Conservation (phyloP, 441 rosid species). For the Corymbia calophylla region DNA sequence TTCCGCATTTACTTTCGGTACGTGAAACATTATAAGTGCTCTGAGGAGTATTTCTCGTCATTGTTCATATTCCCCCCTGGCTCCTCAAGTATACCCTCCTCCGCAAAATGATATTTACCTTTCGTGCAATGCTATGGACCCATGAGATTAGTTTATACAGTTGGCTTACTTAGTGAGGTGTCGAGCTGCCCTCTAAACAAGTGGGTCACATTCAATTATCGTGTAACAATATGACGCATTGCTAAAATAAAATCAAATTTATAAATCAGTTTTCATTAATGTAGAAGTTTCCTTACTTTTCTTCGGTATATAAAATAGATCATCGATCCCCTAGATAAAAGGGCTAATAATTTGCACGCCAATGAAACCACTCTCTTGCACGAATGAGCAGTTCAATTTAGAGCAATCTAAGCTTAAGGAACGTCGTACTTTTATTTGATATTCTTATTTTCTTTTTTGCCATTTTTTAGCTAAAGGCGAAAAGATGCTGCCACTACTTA, state of each 20-base stretch:
- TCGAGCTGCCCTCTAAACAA: rapidly evolving
- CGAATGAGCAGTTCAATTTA: neutral
- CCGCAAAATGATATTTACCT: neutral
- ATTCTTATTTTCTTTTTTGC: neutral
- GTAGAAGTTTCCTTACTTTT: neutral
- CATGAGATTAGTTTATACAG: no score
- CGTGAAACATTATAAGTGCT: neutral
- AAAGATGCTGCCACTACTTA: neutral
- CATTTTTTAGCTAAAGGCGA: neutral
- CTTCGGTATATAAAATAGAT: neutral
- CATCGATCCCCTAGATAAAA: neutral
- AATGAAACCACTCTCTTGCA: neutral
- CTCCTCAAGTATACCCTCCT: neutral
- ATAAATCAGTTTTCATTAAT: neutral
- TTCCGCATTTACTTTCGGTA: neutral
- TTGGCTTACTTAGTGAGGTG: neutral
- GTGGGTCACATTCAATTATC: neutral
- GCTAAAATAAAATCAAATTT: neutral
- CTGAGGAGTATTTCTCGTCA: neutral
- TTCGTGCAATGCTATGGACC: no score
- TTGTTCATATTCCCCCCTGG: rapidly evolving
- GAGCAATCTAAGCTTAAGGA: neutral
- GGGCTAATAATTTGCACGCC: neutral
- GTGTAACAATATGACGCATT: neutral
- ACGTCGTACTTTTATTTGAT: no score